A percentile compares a stretch with the other conserved stretches of the same genome.
Conservation (phyloP, 139 green algal species). For the Dunaliella sp. region DNA sequence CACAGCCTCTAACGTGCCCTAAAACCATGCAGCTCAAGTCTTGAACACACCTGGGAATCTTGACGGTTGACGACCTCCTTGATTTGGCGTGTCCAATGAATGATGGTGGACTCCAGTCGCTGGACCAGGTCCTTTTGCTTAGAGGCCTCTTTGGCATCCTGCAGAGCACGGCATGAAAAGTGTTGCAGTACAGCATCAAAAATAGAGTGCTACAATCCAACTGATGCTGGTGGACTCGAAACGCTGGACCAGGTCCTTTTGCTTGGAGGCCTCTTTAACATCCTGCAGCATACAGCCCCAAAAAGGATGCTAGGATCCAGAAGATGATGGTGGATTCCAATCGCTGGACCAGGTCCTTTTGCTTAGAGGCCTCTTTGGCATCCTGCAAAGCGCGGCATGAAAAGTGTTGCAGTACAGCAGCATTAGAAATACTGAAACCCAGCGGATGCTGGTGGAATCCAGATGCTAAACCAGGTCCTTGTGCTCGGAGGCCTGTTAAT, state of each 20-base stretch:
- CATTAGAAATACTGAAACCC: no score
- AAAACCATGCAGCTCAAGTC: not conserved
- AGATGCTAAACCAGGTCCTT: slow-evolving; percentile 82
- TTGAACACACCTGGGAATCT: slow-evolving; percentile 20
- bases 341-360: slow-evolving; percentile 81
- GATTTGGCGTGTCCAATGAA: slow-evolving; percentile 87
- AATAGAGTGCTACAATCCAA: no score
- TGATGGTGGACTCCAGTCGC: slow-evolving; percentile 77
- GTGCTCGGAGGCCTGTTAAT: slow-evolving; percentile 66
- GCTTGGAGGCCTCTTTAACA: slow-evolving; percentile 63
- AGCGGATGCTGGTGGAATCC: slow-evolving; percentile 81
- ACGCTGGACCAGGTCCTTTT: slow-evolving; percentile 80
- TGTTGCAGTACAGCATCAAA: no score
- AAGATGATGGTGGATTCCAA: slow-evolving; percentile 83
- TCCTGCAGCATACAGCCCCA: no score
- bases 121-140: slow-evolving; percentile 84
- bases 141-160: slow-evolving; percentile 60
- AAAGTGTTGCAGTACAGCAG: no score
- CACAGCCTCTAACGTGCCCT: no score
- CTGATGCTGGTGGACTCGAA: slow-evolving; percentile 82
- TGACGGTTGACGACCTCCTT: slow-evolving; percentile 72
- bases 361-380: slow-evolving; percentile 64
- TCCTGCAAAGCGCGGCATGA: slow-evolving; percentile 44
- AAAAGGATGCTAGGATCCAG: no score
- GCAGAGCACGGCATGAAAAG: no score